Base-by-base conservation (phyloP, 2,329 filamentous ascomycete species). In the Sclerotinia minor region DNA sequence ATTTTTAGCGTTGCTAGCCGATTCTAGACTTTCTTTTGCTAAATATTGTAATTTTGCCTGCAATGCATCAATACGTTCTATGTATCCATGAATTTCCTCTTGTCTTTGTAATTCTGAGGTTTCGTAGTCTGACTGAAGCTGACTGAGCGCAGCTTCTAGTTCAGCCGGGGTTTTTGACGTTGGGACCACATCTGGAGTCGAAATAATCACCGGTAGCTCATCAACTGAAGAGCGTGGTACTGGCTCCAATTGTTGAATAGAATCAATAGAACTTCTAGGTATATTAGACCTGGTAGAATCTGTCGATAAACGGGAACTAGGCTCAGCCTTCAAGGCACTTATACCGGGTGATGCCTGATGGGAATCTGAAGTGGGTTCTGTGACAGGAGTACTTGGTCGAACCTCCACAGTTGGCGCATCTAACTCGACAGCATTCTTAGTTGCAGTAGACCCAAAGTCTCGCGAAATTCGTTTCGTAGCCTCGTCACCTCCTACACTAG, bases 21-120 rank as follows among this genome's bases (percentile, higher is more conserved):
- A 83, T 44, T 94, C 89, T 0, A 90, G 87, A 17, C 91, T 89
- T 75, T 94, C 91, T 70, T 90, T 90, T 2, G 94, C 89, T 17
- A 99, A 81, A 75, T 96, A 97, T 72, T 94, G 90, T 38, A 99
- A 81, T 76, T 99, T 98, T 8, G 92, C 88, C 77, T 98, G 92
- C 1, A 99, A 81, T 5, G 94, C 91, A 80, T 99, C 95, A 67
- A 97, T 95, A 47, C 91, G 88, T 79, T 99, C 95, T 8, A 94
- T 85, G 71, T 97, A 92, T 60, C 85, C 85, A 74, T 95, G 88
- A 52, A 93, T 84, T 77, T 98, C 95, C 73, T 95, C 92, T 68
- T 94, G 89, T 72, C 92, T 87, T 70, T 88, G 76, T 61, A 75
- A 50, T 63, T 77, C 75, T 4, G 75, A 72, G 2, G 69, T 71